A percentile compares a stretch with the other conserved stretches of the same genome.
Evolutionary conservation across 2,329 filamentous ascomycete genomes (phyloP).

Genomic region (Atkinsonella texensis): DNA sequence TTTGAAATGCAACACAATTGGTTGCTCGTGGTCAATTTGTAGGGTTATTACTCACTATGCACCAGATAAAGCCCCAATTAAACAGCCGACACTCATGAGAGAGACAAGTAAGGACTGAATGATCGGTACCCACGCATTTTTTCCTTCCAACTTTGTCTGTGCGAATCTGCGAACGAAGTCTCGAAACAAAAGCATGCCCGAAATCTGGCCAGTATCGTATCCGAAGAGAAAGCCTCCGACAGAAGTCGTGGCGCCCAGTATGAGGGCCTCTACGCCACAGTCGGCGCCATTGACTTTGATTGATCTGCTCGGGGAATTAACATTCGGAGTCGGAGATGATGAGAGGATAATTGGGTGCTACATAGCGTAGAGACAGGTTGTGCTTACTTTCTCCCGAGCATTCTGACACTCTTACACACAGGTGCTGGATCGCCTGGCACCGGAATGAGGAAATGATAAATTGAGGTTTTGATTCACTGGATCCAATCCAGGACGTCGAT

Average conservation of each 20-base stretch:
- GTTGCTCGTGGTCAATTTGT: neutral
- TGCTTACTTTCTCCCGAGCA: slow-evolving; percentile 4
- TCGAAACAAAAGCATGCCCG: slow-evolving; percentile 33
- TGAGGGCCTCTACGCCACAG: slow-evolving; percentile 26
- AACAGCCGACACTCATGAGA: slow-evolving; percentile 42
- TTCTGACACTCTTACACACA: neutral
- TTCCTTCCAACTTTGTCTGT: slow-evolving; percentile 26
- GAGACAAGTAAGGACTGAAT: slow-evolving; percentile 41
- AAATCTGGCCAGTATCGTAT: slow-evolving; percentile 51
- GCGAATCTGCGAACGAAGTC: slow-evolving; percentile 48
- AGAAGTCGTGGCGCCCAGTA: slow-evolving; percentile 39
- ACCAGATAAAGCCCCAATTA: slow-evolving; percentile 40
- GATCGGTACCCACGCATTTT: slow-evolving; percentile 27
- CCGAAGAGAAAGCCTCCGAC: slow-evolving; percentile 52
- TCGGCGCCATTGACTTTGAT: slow-evolving; percentile 31
- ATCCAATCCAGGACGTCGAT: neutral
- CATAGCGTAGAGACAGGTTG: neutral
- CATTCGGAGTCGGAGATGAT: neutral
- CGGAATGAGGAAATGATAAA: neutral
- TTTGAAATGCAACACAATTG: neutral
- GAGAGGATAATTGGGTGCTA: neutral
- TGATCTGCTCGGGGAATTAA: slow-evolving; percentile 16
- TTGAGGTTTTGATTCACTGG: neutral
- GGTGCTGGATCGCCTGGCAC: neutral
- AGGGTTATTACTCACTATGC: slow-evolving; percentile 26